Base-by-base conservation (phyloP, 768 basidiomycete genomes). In the Sistotremastrum niveocremeum region DNA sequence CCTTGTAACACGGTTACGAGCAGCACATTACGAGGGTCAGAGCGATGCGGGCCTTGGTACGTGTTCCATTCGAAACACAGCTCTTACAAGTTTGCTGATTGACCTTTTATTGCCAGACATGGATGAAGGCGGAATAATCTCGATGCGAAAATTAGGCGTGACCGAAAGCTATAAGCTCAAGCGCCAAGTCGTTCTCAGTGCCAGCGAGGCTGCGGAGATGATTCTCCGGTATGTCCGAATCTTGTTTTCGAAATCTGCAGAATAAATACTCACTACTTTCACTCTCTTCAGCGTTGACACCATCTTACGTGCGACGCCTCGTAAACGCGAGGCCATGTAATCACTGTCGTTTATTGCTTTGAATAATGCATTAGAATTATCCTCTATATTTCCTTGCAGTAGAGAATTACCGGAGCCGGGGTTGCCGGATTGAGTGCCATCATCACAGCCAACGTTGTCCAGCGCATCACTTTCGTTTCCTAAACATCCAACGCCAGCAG, bases 111-210 rank as follows among this genome's bases (percentile, higher is more conserved):
- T 41, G 28, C 8, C 59, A 89, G 94, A 97, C 59, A 93, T 99
- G 91, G 76, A 89, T 33, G 57, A 77, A 39, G 94, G 88, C 3
- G 64, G 68, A 1, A 81, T 99, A 46, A 90, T 75, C 0, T 91
- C 88, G 5, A 97, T 99, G 95, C 71, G 64, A 54, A 64, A 77
- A 41, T 68, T 94, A 7, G 95, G 95, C 33, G 66, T 99, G 35
- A 97, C 93, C 0, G 94, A 99, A 68, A 91, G 87, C 55, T 99
- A 89, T 67, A 98, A 98, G 69, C 71, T 99, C 52, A 99, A 99
- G 69, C 72, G 82, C 37, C 93, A 97, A 63, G 93, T 98, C 1
- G 83, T 99, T 3, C 65, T 86, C 41, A 94, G 89, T 57, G 93
- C 95, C 1, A 88, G 81, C 47, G 95, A 99, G 60, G 95, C 93